Evolutionary conservation across 2,329 filamentous ascomycete species (phyloP).

Genomic region (Penicillium sumatraense): DNA sequence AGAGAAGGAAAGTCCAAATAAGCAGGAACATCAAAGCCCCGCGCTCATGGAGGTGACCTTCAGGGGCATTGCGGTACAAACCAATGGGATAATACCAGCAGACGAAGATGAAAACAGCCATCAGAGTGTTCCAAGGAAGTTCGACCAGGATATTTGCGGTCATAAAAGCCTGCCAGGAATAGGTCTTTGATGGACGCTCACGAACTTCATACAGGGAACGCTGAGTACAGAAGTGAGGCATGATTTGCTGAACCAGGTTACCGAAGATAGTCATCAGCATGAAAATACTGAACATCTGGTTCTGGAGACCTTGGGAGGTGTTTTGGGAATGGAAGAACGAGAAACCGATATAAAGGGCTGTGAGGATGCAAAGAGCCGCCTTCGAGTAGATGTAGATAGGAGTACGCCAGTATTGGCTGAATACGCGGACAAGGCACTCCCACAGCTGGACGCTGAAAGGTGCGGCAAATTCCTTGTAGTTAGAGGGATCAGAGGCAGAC

Average conservation of each 20-base stretch:
- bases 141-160: conserved; percentile 73
- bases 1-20: conserved; percentile 70
- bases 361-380: conserved; percentile 66
- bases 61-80: conserved; percentile 48
- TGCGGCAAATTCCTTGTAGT: conserved; percentile 79
- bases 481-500: conserved; percentile 52
- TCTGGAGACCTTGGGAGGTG: conserved; percentile 79
- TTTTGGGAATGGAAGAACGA: conserved; percentile 77
- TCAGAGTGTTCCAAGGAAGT: conserved; percentile 67
- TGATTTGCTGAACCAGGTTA: conserved; percentile 57
- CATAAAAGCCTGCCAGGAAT: conserved; percentile 76
- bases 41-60: conserved; percentile 52
- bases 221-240: conserved; percentile 64
- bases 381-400: conserved; percentile 91
- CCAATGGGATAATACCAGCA: conserved; percentile 71
- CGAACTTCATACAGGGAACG: conserved; percentile 64
- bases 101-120: conserved; percentile 66
- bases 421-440: conserved; percentile 73
- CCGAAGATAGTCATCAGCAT: conserved; percentile 83
- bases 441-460: conserved; percentile 70
- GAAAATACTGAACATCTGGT: conserved; percentile 91
- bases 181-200: conserved; percentile 69
- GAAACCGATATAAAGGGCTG: conserved; percentile 80
- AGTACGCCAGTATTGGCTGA: conserved; percentile 90
- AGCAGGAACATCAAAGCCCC: conserved; percentile 70